phyloP scores from a whole-genome alignment of 305 asterid genomes.

The Withania somnifera region DNA sequence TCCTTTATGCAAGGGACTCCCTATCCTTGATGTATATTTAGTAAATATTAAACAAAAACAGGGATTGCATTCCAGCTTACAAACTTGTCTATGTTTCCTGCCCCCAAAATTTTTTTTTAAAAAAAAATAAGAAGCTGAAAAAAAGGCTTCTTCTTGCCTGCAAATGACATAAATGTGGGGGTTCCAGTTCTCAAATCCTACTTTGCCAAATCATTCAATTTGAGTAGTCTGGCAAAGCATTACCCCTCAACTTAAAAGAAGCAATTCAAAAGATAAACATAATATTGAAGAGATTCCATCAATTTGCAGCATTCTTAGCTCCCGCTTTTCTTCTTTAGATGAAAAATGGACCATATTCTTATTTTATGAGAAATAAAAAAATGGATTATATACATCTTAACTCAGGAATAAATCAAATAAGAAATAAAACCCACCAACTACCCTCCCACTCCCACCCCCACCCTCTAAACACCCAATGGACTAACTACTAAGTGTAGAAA shows the following conservation, averaged over 20 bases:
- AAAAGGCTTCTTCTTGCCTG: background rate
- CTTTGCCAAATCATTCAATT: background rate
- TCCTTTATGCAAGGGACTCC: background rate
- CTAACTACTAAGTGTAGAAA: too few species aligned
- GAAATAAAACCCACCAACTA: background rate
- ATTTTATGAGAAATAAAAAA: background rate
- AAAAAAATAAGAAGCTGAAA: background rate
- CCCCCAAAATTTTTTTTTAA: background rate
- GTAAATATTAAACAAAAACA: background rate
- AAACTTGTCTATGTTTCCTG: background rate
- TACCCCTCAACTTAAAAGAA: background rate
- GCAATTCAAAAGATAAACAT: background rate
- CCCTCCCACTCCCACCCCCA: background rate
- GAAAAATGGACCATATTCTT: background rate
- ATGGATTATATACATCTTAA: background rate
- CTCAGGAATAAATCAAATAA: background rate
- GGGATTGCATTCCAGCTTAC: background rate
- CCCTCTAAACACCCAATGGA: background rate
- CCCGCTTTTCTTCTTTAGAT: background rate
- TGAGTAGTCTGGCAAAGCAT: background rate
- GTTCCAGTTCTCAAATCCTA: background rate
- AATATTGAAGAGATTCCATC: background rate
- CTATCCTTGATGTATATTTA: background rate
- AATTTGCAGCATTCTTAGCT: background rate
- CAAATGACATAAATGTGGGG: background rate